Evolutionary conservation across 768 basidiomycete species (phyloP), one percentile per base, ranked within the genome.

Genomic region (Pisolithus orientalis): DNA sequence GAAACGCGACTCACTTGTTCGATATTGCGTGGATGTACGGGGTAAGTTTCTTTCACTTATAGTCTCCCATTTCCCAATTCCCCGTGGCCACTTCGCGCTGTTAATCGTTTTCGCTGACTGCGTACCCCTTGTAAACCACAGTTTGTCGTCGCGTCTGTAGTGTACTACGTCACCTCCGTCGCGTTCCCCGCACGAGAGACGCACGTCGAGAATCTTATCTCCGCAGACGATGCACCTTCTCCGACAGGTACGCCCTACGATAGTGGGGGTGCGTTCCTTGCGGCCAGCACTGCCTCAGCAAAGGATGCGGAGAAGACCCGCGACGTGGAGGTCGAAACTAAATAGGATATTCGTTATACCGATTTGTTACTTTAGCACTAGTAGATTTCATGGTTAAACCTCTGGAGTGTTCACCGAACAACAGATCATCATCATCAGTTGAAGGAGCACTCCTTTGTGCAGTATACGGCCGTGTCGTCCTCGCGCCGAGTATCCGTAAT

Each of bases 21-120:
- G 80, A 86, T 61, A 76, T 91, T 54, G 79, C 84, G 3, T 93
- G 85, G 83, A 62, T 92, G 16, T 88, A 83, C 60, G 85, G 86
- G 51, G 86, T 88, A 66, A 50, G 82, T 34, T 34, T 34, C 34
- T 14, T 34, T 11, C 10, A 11, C 34, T 13, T 14, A 14, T 11
- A 4, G 34, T 13, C 13, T 34, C 34, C 14, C 34, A 9, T 32
- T 32, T 13, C 32, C 32, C 13, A 10, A 10, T 2, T 1, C 3
- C 2, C 11, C 13, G 34, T 13, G 5, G 14, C 34, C 34, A 34
- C 0, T 34, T 13, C 34, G 34, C 28, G 21, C 25, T 27, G 40
- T 4, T 29, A 6, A 31, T 8, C 17, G 3, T 8, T 21, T 21
- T 39, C 39, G 13, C 14, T 42, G 40, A 42, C 17, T 21, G 34